Conservation (phyloP, 202 grass and related monocot genomes). For the Thinopyrum obtusiflorum region DNA sequence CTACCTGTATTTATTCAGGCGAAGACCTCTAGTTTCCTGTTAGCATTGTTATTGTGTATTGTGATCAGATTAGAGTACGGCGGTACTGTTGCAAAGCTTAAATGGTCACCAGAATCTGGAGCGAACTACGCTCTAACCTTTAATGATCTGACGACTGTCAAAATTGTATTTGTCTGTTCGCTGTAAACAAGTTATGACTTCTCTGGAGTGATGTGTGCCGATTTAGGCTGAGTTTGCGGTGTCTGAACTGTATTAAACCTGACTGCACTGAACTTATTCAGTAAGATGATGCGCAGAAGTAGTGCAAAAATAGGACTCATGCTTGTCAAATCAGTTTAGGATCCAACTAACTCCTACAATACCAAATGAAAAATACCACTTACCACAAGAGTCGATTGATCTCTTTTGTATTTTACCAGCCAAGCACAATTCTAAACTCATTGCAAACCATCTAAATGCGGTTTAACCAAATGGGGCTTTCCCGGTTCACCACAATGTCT, state of each 20-base stretch:
- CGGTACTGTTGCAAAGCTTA: not conserved
- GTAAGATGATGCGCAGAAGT: not conserved
- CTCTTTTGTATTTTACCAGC: not conserved
- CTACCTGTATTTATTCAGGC: too few relatives aligned
- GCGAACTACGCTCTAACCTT: not conserved
- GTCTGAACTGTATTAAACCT: not conserved
- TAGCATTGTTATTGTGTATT: not conserved
- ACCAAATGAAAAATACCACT: not conserved
- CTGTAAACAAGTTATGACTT: not conserved
- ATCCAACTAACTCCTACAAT: not conserved
- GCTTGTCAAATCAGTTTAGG: not conserved
- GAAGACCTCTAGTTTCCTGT: not conserved
- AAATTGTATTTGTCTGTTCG: not conserved
- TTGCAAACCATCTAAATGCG: not conserved
- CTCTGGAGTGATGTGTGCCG: not conserved
- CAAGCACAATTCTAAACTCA: not conserved
- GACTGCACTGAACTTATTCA: not conserved
- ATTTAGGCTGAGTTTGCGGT: not conserved
- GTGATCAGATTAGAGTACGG: not conserved
- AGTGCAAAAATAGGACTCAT: not conserved
- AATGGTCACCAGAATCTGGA: not conserved
- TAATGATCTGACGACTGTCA: not conserved
- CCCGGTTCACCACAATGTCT: not conserved
- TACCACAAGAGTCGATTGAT: not conserved
- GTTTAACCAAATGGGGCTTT: not conserved